Base-by-base conservation (phyloP, 495 filamentous ascomycete species). In the Annulohypoxylon moriforme region DNA sequence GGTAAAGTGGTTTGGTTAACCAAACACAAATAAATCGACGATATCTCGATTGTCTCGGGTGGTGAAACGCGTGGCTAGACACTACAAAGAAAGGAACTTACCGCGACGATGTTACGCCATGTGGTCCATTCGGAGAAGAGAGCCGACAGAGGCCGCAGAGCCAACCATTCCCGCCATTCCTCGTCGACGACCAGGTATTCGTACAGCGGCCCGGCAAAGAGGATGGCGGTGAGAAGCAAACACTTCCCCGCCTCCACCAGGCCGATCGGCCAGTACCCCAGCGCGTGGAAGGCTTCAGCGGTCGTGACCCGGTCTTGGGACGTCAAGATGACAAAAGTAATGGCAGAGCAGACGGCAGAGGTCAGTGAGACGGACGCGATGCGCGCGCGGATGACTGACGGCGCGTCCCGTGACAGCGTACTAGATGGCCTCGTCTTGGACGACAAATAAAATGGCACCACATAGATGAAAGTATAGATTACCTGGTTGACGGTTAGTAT, bases 371-470 rank as follows among this genome's bases (percentile, higher is more conserved):
- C 96, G 46, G 89, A 89, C 59, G 91, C 85, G 76, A 97, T 91
- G 72, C 96, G 90, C 67, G 92, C 91, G 56, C 91, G 92, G 80
- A 99, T 97, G 18, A 96, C 94, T 8, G 90, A 91, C 18, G 96
- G 94, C 20, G 92, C 89, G 87, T 98, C 95, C 63, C 96, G 90
- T 59, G 92, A 91, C 18, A 97, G 87, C 57, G 85, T 88, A n/a
- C 88, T 86, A 1, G 93, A 94, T 3, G 94, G 94, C 18, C 94
- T 90, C 5, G 94, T 96, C 29, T 87, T 83, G 5, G 87, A 73
- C 22, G 90, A 96, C 68, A 95, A 81, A 81, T 98, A 98, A 85
- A 99, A 93, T 33, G 96, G 94, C 33, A 92, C 81, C 80, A 98
- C 93, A 83, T 98, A 99, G 82, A 91, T 78, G 64, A 93, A 75